Evolutionary conservation across 345 rosid genomes (phyloP), one percentile per base, ranked within the genome.

Genomic region (Hypericum androsaemum): DNA sequence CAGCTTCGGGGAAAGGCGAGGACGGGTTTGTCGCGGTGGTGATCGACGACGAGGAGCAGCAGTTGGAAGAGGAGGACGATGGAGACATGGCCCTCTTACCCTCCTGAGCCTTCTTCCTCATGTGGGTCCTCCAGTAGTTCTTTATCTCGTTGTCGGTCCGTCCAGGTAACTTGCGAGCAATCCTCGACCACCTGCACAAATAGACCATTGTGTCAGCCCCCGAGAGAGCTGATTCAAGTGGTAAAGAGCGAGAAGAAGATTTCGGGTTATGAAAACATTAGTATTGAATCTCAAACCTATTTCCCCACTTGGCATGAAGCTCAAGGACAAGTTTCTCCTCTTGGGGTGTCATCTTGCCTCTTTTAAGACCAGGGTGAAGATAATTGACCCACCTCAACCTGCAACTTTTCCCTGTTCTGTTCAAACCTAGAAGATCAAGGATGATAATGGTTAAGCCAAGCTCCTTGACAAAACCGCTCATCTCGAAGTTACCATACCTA

Each of bases 371-470:
- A 60, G 98, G 98, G 58, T 92, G 95, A 28, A 92, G 80, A 71
- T 92, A 92, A 57, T 92, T 92, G 77, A 88, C 96, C 98, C 98
- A 92, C 17, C 98, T 80, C 47, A 92, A 80, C 78, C 98, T 81
- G 94, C 98, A 92, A 81, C 98, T 88, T 67, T 92, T 92, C 44
- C 98, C 98, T 46, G 98, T 85, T 78, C 98, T 74, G 70, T 81
- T 88, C 71, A 92, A 75, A 78, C 97, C 98, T 92, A 82, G 85
- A 88, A 78, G 75, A 78, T 71, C 72, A 77, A 43, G 71, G 32
- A 22, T 22, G 32, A 22, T 22, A 22, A 22, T 53, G 68, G 75
- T 77, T 65, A 81, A 77, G 57, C 69, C 77, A 56, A 57, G 79
- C 71, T 72, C 80, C 72, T 66, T 65, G 62, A 66, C 63, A 53